A percentile compares a stretch with the other conserved stretches of the same genome.
phyloP scores from a whole-genome alignment of 306 rosid species.

The Hylodesmum podocarpum region DNA sequence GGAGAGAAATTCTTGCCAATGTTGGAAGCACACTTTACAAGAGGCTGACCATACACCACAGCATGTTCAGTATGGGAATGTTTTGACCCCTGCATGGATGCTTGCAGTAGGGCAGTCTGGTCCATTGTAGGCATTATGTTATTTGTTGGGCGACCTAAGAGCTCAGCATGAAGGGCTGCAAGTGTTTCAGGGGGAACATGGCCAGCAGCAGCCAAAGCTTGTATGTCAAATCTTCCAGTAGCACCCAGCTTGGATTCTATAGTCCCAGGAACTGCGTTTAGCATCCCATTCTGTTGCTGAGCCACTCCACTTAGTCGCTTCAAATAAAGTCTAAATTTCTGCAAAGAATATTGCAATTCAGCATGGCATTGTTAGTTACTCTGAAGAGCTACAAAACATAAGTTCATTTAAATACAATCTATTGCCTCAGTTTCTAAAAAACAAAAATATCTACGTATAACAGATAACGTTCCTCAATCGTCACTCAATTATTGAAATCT shows the following conservation, averaged over 20 bases:
- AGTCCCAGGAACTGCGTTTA: conserved; percentile 52
- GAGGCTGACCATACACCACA: conserved; percentile 39
- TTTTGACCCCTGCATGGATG: conserved; percentile 50
- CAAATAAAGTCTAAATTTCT: conserved; percentile 40
- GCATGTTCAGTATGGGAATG: conserved; percentile 44
- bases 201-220: conserved; percentile 63
- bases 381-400: background rate
- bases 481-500: background rate
- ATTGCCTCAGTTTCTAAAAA: background rate
- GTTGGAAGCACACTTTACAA: conserved; percentile 43
- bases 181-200: conserved; percentile 74
- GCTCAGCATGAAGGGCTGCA: conserved; percentile 73
- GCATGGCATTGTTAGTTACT: background rate
- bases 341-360: conserved; percentile 12
- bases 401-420: background rate
- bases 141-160: conserved; percentile 50
- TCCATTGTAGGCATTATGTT: conserved; percentile 42
- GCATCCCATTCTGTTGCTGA: conserved; percentile 63
- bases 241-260: conserved; percentile 56
- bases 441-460: background rate
- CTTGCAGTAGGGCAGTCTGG: conserved; percentile 56
- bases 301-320: conserved; percentile 53
- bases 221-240: conserved; percentile 42
- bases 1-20: conserved; percentile 44
- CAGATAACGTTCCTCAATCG: background rate